Evolutionary conservation across 2,329 filamentous ascomycete species (phyloP).

Genomic region (Byssoonygena ceratinophila): DNA sequence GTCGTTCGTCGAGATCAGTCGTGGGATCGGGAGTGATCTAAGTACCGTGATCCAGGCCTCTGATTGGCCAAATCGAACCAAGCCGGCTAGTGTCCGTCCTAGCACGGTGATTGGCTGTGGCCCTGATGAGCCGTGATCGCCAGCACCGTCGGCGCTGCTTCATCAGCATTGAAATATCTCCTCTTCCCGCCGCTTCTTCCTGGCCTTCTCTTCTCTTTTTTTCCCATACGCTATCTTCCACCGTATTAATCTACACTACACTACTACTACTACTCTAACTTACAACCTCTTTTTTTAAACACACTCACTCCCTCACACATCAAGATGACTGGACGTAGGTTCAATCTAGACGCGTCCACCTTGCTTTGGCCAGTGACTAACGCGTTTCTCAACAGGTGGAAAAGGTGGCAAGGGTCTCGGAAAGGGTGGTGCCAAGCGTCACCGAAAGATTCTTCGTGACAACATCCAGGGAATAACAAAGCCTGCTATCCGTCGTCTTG

Average conservation of each 20-base stretch:
- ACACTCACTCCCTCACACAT: slow-evolving; percentile 24
- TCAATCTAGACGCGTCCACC: slow-evolving; percentile 15
- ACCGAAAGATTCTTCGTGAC: slow-evolving; percentile 98
- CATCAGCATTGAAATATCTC: slow-evolving; percentile 32
- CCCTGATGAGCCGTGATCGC: slow-evolving; percentile 5
- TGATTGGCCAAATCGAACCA: slow-evolving; percentile 29
- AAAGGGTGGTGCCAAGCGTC: slow-evolving; percentile 97
- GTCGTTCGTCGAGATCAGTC: slow-evolving; percentile 12
- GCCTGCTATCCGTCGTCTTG: slow-evolving; percentile 96
- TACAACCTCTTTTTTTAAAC: no score
- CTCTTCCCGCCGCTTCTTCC: slow-evolving; percentile 19
- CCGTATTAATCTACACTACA: slow-evolving; percentile 11
- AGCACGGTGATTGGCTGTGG: slow-evolving; percentile 11
- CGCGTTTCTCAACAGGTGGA: slow-evolving; percentile 52
- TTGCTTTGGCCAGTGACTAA: slow-evolving; percentile 32
- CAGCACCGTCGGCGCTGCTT: slow-evolving; percentile 15
- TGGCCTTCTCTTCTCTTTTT: slow-evolving; percentile 18
- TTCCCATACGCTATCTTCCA: slow-evolving; percentile 10
- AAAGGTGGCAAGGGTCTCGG: slow-evolving; percentile 97
- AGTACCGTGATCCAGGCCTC: slow-evolving; percentile 21
- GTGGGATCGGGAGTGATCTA: slow-evolving; percentile 1
- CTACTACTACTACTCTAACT: no score
- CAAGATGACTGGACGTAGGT: slow-evolving; percentile 53
- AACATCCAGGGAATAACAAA: slow-evolving; percentile 99
- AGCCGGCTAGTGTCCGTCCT: neutral